Evolutionary conservation across 306 rosid species (phyloP), one percentile per base, ranked within the genome.

Genomic region (Pachyrhizus erosus): DNA sequence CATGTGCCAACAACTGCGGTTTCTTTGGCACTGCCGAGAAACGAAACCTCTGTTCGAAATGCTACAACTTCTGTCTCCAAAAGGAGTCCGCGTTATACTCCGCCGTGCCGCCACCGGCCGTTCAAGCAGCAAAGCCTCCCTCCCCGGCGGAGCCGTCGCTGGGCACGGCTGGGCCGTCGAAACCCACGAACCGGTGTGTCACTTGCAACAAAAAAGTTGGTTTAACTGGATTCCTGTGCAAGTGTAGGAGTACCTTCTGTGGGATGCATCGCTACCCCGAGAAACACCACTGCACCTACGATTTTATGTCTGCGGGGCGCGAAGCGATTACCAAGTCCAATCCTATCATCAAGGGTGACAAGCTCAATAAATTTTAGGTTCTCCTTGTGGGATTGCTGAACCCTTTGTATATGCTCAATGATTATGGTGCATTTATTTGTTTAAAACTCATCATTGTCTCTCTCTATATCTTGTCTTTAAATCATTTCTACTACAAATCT

Each of bases 1-100:
- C 74, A 1, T 91, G 94, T 75, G 91, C 83, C 77, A 91, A 89
- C 86, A 89, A 89, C 72, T 91, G 94, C 65, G 92, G 94, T 31
- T 91, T 91, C 86, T 91, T 86, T 31, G 94, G 94, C 27, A 66
- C 79, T 5, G 84, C 89, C 0, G 85, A 80, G 1, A 87, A 89
- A 7, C 76, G 51, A 84, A 91, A 91, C 71, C 89, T 89, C 42
- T 91, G 94, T 65, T 91, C 92, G 5, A 87, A 91, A 48, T 91
- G 94, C 73, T 89, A 77, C 88, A 77, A 84, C 20, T 31, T 69
- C 2, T 83, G 42, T 4, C 66, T 68, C 49, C 9, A 76, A 23
- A 88, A 70, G 14, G 84, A 80, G 15, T 9, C 31, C 2, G 31
- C 9, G 29, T 9, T 55, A 6, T 10, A 17, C 31, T 2, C 61